Conservation (phyloP, 2,329 filamentous ascomycete species). For the Aspergillus tubingensis region DNA sequence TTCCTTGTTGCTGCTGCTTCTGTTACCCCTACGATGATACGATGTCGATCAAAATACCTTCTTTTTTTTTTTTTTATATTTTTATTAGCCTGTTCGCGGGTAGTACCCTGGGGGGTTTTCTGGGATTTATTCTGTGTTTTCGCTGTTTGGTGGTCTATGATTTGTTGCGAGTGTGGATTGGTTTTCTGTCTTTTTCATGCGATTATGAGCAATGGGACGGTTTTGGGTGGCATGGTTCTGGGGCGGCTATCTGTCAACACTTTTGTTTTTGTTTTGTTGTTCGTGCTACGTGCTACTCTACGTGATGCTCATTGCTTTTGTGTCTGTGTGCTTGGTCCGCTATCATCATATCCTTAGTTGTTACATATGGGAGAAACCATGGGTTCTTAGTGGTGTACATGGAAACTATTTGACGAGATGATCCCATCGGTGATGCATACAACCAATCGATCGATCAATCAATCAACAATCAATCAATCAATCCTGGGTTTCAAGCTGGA, state of each 20-base stretch:
- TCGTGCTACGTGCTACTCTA: constrained; percentile 6
- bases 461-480: not conserved
- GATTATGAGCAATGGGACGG: constrained; percentile 31
- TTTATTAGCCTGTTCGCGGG: constrained; percentile 4
- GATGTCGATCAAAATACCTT: constrained; percentile 21
- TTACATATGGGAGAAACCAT: constrained; percentile 11
- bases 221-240: constrained; percentile 25
- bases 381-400: constrained; percentile 13
- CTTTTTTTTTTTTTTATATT: not conserved
- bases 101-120: constrained; percentile 6
- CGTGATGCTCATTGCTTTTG: not conserved
- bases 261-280: constrained; percentile 10
- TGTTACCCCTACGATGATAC: constrained; percentile 25
- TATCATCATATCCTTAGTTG: constrained; percentile 14
- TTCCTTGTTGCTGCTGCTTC: constrained; percentile 20
- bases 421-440: not conserved
- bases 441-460: not conserved
- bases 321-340: not conserved
- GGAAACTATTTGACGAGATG: not conserved
- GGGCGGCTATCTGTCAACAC: constrained; percentile 26
- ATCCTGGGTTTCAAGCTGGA: not conserved
- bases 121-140: constrained; percentile 15
- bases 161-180: not conserved
- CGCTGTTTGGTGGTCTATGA: constrained; percentile 9
- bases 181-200: constrained; percentile 22